These are phyloP conservation scores for Raffaelea albimanens DNA, from an alignment of 2,329 filamentous ascomycete genomes.

Conservation along the genomic window DNA sequence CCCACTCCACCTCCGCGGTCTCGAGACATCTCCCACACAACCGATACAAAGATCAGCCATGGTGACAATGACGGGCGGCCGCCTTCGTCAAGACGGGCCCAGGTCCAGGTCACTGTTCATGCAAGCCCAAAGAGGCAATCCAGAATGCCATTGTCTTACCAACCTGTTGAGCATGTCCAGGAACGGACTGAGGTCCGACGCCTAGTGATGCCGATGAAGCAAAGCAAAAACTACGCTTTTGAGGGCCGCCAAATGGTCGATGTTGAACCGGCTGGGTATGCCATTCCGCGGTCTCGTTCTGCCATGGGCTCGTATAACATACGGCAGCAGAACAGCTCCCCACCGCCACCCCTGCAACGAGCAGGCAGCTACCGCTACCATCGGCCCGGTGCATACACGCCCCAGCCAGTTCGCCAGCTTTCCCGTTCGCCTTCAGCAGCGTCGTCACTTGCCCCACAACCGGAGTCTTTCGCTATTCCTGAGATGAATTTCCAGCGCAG, in stretches of 20 bases:
- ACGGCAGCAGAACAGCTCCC: no score
- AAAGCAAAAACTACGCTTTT: no score
- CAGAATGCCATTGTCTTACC: no score
- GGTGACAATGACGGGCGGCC: neutral
- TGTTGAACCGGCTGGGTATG: neutral
- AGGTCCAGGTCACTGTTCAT: conserved; percentile 8
- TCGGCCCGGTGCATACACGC: neutral
- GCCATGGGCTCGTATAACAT: neutral
- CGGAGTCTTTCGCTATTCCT: no score
- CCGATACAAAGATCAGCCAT: neutral
- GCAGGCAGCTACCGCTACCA: neutral
- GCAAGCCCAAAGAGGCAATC: neutral
- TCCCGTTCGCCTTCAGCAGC: neutral
- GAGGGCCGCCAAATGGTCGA: no score
- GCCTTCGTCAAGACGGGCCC: neutral
- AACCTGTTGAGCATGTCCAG: conserved; percentile 5
- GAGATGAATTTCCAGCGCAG: neutral
- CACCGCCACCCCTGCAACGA: neutral
- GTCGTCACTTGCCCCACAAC: neutral
- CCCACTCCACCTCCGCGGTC: conserved; percentile 14
- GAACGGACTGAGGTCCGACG: no score
- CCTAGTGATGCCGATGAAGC: no score
- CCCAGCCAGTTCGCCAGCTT: neutral
- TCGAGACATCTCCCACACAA: neutral
- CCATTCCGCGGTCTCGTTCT: neutral